These are phyloP conservation scores for Thermomucor indicae-seudaticae DNA, from an alignment of 371 early-diverging fungal species.

Conservation along the genomic window DNA sequence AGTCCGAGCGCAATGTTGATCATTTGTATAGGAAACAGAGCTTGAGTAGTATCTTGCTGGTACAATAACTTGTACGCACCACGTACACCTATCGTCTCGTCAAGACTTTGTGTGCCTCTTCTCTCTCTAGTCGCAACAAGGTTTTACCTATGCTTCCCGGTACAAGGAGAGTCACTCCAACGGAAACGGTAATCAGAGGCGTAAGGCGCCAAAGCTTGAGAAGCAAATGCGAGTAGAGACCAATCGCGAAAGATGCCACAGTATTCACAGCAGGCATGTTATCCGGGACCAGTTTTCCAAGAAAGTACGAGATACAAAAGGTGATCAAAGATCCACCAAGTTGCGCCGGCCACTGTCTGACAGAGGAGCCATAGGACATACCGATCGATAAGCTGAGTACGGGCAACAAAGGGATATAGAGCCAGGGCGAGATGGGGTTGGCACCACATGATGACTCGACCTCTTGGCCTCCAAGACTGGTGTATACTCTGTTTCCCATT, in stretches of 20 bases:
- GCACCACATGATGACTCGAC: constrained; percentile 20
- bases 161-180: constrained; percentile 37
- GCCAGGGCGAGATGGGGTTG: constrained; percentile 30
- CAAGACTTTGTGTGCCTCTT: background rate
- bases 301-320: constrained; percentile 32
- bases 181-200: constrained; percentile 36
- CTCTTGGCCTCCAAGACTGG: constrained; percentile 11
- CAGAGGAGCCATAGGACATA: constrained; percentile 39
- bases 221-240: constrained; percentile 31
- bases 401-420: constrained; percentile 31
- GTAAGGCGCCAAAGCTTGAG: constrained; percentile 30
- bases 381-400: constrained; percentile 28
- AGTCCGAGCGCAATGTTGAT: constrained; percentile 35
- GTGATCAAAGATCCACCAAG: constrained; percentile 22
- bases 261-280: constrained; percentile 26
- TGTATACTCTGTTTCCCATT: constrained; percentile 53
- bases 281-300: constrained; percentile 30
- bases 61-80: constrained; percentile 38
- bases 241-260: constrained; percentile 36
- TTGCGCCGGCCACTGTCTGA: constrained; percentile 32
- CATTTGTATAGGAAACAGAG: constrained; percentile 36
- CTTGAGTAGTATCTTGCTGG: constrained; percentile 22
- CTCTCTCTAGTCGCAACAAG: background rate
- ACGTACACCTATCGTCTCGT: constrained; percentile 24
- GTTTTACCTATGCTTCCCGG: constrained; percentile 44